A percentile compares a stretch with the other conserved stretches of the same genome.
Evolutionary conservation across 2,329 filamentous ascomycete genomes (phyloP).

Genomic region (Trichoderma brevicompactum): DNA sequence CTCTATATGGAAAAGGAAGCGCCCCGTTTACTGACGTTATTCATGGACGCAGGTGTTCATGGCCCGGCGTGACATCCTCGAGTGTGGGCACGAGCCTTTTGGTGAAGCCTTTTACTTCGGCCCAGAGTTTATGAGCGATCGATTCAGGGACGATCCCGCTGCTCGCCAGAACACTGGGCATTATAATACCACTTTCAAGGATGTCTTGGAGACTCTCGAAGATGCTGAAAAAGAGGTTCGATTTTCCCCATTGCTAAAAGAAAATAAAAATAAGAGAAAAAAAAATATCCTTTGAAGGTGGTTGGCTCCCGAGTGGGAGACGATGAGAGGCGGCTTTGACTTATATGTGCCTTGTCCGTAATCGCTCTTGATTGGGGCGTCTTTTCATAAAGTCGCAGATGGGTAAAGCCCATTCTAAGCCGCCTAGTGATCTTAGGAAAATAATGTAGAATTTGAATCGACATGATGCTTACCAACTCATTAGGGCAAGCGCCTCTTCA

Average conservation of each 20-base stretch:
- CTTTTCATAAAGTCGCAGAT: not conserved
- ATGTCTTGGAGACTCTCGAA: conserved; percentile 77
- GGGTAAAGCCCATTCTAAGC: conserved; percentile 24
- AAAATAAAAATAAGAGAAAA: too few relatives aligned
- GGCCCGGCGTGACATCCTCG: conserved; percentile 80
- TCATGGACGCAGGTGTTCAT: conserved; percentile 76
- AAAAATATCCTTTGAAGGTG: not conserved
- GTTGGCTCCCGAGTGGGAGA: not conserved
- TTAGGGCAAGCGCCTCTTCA: conserved; percentile 89
- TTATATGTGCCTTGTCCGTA: conserved; percentile 3
- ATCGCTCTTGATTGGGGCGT: not conserved
- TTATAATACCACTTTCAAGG: conserved; percentile 70
- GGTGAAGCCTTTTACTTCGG: conserved; percentile 97
- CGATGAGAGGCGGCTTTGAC: not conserved
- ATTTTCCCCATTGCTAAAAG: conserved; percentile 30
- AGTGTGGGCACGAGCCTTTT: conserved; percentile 93
- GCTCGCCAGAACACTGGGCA: conserved; percentile 67
- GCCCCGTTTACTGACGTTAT: not conserved
- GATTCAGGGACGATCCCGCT: conserved; percentile 72
- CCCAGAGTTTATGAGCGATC: conserved; percentile 79
- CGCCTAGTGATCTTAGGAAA: not conserved
- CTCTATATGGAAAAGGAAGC: not conserved
- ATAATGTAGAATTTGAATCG: not conserved
- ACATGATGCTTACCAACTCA: conserved; percentile 37
- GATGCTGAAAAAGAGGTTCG: conserved; percentile 74